Evolutionary conservation across 345 rosid species (phyloP), one percentile per base, ranked within the genome.

Genomic region (Brassica nigra): DNA sequence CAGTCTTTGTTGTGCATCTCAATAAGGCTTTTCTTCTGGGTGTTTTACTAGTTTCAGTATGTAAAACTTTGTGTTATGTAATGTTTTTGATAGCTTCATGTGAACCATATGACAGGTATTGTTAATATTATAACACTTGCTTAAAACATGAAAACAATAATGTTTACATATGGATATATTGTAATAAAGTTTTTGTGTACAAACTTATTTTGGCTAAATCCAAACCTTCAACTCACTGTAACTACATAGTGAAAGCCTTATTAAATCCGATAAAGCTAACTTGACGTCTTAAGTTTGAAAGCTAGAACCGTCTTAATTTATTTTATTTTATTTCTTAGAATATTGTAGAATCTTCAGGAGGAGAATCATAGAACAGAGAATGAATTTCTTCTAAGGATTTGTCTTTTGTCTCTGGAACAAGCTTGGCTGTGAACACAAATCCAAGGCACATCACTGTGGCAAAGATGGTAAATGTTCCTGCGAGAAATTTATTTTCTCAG

Each of bases 331-430:
- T 23, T 23, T 23, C 27, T 23, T 23, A 23, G 27, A 23, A 23
- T 23, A 23, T 23, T 23, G 27, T 34, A 34, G 39, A 34, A 5
- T 52, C 20, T n/a, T 5, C 2, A 52, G 14, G 74, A 30, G 10
- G 52, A 36, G 63, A 68, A 44, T 61, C 11, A 12, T 68, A 59
- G 49, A 73, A 31, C 47, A 64, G 52, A 61, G 81, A 80, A 23
- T 86, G 88, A 5, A 88, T 83, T 39, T 85, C 87, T 82, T 88
- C 88, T 2, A 87, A 76, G 6, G 81, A 78, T 73, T 84, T 78
- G 4, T 89, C 90, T 77, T 87, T 87, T 7, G 88, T 87, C 85
- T 87, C 90, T 0, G 89, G 89, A 36, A 87, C 88, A 66, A 81
- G 37, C 79, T 83, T 84, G 2, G 73, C 83, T 2, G 72, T 81